phyloP scores from a whole-genome alignment of 805 yeast genomes.

The Blastobotrys mokoenaii region DNA sequence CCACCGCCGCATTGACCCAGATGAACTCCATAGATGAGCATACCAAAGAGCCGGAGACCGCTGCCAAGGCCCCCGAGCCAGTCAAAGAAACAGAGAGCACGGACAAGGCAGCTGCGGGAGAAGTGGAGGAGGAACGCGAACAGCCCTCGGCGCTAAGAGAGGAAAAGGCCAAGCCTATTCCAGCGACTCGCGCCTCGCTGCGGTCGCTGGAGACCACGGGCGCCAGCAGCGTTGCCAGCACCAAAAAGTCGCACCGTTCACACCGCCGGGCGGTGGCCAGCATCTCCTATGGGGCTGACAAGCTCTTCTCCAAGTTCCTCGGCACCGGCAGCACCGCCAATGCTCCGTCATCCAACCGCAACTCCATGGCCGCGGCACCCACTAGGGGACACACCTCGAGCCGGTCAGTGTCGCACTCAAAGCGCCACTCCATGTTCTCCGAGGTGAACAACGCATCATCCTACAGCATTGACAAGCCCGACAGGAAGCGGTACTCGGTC shows the following conservation, averaged over 20 bases:
- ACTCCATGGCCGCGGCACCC: constrained; percentile 11
- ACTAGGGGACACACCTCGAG: too few species aligned
- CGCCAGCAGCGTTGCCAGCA: background rate
- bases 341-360: constrained; percentile 8
- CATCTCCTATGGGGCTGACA: constrained; percentile 23
- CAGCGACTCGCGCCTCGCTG: background rate
- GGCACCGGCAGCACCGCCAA: constrained; percentile 10
- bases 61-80: background rate
- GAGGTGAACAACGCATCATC: background rate
- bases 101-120: background rate
- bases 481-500: constrained; percentile 17
- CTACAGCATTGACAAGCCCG: background rate
- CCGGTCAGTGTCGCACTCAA: too few species aligned
- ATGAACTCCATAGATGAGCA: background rate
- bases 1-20: constrained; percentile 6
- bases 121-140: background rate
- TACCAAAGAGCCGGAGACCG: background rate
- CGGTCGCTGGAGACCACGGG: background rate
- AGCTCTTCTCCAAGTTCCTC: constrained; percentile 18
- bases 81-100: background rate
- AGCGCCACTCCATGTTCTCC: background rate
- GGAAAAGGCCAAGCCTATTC: background rate
- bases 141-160: background rate
- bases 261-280: constrained; percentile 20
- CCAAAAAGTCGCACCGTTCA: background rate